Evolutionary conservation across 352 stramenopile genomes (phyloP).

Genomic region (Phytopythium montanum): DNA sequence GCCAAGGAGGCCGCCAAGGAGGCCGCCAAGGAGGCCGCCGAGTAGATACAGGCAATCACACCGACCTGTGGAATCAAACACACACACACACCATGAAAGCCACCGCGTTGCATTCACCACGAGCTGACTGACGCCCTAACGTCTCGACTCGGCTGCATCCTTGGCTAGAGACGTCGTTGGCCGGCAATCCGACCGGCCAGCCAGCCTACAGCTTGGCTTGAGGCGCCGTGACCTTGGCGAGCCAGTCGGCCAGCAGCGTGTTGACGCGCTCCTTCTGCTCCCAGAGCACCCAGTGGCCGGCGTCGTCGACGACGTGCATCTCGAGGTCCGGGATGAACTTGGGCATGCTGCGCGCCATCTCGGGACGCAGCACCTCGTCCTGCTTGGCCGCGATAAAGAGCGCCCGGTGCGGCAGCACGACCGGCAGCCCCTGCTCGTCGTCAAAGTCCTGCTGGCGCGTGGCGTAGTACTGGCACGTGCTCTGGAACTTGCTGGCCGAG

Average conservation of each 20-base stretch:
- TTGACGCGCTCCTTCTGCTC: conserved; percentile 48
- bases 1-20: conserved; percentile 34
- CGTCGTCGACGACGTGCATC: conserved; percentile 45
- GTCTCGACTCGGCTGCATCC: too few species aligned
- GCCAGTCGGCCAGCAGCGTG: conserved; percentile 29
- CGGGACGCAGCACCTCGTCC: conserved; percentile 49
- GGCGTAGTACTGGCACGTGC: conserved; percentile 53
- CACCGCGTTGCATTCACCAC: too few species aligned
- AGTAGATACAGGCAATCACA: too few species aligned
- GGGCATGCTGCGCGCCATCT: conserved; percentile 56
- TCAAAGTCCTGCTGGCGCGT: conserved; percentile 62
- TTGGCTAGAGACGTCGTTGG: too few species aligned
- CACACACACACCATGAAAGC: too few species aligned
- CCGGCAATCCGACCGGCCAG: too few species aligned
- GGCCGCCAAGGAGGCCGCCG: conserved; percentile 2
- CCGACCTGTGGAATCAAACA: too few species aligned
- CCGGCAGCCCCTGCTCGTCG: conserved; percentile 24
- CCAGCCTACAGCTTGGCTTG: conserved; percentile 20
- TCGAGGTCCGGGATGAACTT: conserved; percentile 45
- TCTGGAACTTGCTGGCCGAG: conserved; percentile 45
- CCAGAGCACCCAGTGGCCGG: conserved; percentile 63
- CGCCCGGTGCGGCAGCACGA: conserved; percentile 37
- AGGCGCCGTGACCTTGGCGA: conserved; percentile 21
- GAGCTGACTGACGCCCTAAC: too few species aligned
- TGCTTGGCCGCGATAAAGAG: conserved; percentile 60